Evolutionary conservation across 306 rosid genomes (phyloP).

Genomic region (Glycine tomentella): DNA sequence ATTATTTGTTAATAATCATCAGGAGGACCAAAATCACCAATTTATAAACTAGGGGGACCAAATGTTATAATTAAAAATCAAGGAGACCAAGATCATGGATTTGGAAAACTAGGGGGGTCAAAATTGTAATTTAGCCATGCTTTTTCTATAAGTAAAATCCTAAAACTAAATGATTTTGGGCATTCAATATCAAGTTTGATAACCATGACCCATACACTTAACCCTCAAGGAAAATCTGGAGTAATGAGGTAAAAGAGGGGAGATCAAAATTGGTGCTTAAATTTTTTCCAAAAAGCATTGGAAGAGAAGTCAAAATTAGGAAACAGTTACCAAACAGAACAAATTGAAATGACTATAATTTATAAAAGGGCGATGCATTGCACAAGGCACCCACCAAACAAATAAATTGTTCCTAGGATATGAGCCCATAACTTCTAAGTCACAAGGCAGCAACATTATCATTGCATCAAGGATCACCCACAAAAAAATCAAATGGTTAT

Average conservation of each 20-base stretch:
- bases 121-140: no score
- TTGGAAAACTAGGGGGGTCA: no score
- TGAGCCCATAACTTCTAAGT: no score
- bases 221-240: neutral
- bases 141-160: conserved; percentile 19
- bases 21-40: no score
- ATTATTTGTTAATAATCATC: no score
- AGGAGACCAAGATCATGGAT: no score
- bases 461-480: neutral
- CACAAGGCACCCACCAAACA: no score
- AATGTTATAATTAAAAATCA: no score
- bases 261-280: neutral
- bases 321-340: neutral
- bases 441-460: neutral
- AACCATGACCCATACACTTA: neutral
- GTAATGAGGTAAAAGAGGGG: neutral
- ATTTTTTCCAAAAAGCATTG: conserved; percentile 5
- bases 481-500: conserved; percentile 23
- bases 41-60: no score
- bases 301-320: conserved; percentile 1
- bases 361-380: no score
- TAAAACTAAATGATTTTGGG: neutral
- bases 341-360: conserved; percentile 13
- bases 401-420: no score
- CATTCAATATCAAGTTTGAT: neutral